A percentile compares a stretch with the other conserved stretches of the same genome.
Conservation (phyloP, 192 early-diverging fungal genomes). For the Rhizophagus clarus region DNA sequence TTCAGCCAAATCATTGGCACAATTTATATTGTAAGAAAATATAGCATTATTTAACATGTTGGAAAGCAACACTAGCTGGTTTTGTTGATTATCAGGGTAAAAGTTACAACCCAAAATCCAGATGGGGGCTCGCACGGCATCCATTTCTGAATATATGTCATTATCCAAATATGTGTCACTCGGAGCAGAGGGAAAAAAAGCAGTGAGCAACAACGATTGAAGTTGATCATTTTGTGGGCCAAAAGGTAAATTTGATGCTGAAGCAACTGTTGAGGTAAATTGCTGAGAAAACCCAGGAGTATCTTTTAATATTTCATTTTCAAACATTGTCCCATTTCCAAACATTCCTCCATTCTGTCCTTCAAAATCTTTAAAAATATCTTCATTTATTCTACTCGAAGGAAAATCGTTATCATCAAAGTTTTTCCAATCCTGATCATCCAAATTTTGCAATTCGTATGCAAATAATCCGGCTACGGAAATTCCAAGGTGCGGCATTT, state of each 20-base stretch:
- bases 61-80: conserved; percentile 39
- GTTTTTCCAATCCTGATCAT: conserved; percentile 58
- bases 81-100: conserved; percentile 39
- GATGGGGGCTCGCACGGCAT: conserved; percentile 49
- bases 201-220: conserved; percentile 45
- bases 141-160: conserved; percentile 49
- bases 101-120: conserved; percentile 49
- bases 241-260: conserved; percentile 45
- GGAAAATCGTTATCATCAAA: conserved; percentile 2
- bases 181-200: conserved; percentile 48
- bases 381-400: background rate
- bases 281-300: conserved; percentile 32
- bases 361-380: background rate
- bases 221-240: conserved; percentile 60
- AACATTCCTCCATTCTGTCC: background rate
- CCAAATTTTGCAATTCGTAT: conserved; percentile 56
- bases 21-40: conserved; percentile 50
- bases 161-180: conserved; percentile 43
- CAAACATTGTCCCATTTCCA: background rate
- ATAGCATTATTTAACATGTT: conserved; percentile 48
- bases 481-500: conserved; percentile 20
- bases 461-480: conserved; percentile 46
- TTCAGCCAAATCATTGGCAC: conserved; percentile 32
- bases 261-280: conserved; percentile 14
- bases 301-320: conserved; percentile 30